Evolutionary conservation across 2,329 filamentous ascomycete species (phyloP).

Genomic region (Thelonectria blattea): DNA sequence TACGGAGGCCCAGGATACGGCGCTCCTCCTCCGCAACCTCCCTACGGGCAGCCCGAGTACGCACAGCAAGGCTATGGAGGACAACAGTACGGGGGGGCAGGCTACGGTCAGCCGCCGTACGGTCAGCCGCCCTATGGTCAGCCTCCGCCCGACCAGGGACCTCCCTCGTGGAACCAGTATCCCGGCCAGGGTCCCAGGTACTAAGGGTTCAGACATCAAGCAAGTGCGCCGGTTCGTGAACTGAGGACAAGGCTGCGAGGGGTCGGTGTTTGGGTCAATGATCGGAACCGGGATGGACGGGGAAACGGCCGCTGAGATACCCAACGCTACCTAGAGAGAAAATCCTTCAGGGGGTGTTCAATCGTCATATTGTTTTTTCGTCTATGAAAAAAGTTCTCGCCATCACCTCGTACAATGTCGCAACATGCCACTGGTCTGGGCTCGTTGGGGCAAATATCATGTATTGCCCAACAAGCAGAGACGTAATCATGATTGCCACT

Average conservation of each 20-base stretch:
- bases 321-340: slow-evolving; percentile 8
- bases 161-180: slow-evolving; percentile 45
- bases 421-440: neutral
- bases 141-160: slow-evolving; percentile 31
- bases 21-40: slow-evolving; percentile 17
- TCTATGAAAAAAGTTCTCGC: slow-evolving; percentile 7
- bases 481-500: slow-evolving; percentile 16
- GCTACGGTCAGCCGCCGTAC: slow-evolving; percentile 34
- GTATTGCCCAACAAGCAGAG: slow-evolving; percentile 9
- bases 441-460: neutral
- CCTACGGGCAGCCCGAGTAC: slow-evolving; percentile 14
- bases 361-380: slow-evolving; percentile 12
- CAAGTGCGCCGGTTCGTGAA: neutral
- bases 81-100: neutral
- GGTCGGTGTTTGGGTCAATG: slow-evolving; percentile 1
- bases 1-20: slow-evolving; percentile 38
- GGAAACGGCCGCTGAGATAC: slow-evolving; percentile 17
- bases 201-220: slow-evolving; percentile 21
- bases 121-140: slow-evolving; percentile 26
- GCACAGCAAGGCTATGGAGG: slow-evolving; percentile 27
- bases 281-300: neutral
- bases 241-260: neutral
- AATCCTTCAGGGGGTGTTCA: slow-evolving; percentile 13
- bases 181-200: slow-evolving; percentile 48
- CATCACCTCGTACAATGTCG: slow-evolving; percentile 3